phyloP scores from a whole-genome alignment of 495 filamentous ascomycete genomes.

The Hyaloscypha bicolor region DNA sequence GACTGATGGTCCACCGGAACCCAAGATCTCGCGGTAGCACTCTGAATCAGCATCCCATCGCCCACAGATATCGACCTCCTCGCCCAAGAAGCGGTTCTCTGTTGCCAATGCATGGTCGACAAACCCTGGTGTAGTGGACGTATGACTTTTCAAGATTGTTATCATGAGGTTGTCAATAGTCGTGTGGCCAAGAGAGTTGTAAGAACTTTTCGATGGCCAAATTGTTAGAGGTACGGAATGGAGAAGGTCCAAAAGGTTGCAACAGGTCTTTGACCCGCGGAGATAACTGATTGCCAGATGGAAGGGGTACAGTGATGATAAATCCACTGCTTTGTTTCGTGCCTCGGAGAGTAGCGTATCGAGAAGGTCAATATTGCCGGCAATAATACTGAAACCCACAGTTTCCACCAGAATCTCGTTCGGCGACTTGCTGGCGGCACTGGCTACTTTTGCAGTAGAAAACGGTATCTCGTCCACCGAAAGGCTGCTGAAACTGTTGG shows the following conservation, averaged over 20 bases:
- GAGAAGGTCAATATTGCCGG: slow-evolving; percentile 35
- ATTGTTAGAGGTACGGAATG: too few species aligned
- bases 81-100: slow-evolving; percentile 40
- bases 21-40: slow-evolving; percentile 31
- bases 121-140: slow-evolving; percentile 31
- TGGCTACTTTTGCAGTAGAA: slow-evolving; percentile 30
- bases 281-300: slow-evolving; percentile 44
- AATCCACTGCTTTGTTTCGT: not conserved
- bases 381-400: slow-evolving; percentile 45
- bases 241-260: slow-evolving; percentile 34
- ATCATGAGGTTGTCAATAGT: slow-evolving; percentile 46
- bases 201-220: slow-evolving; percentile 34
- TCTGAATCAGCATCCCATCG: slow-evolving; percentile 45
- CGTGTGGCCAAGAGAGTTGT: slow-evolving; percentile 42
- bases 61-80: slow-evolving; percentile 45
- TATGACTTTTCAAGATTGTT: slow-evolving; percentile 43
- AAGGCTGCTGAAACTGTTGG: slow-evolving; percentile 38
- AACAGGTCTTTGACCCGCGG: slow-evolving; percentile 43
- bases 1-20: slow-evolving; percentile 26
- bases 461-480: slow-evolving; percentile 33
- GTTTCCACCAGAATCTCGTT: slow-evolving; percentile 38
- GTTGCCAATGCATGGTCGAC: slow-evolving; percentile 53
- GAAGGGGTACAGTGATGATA: slow-evolving; percentile 37
- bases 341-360: slow-evolving; percentile 10
- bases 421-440: slow-evolving; percentile 32